These are phyloP conservation scores for Lichtheimia ornata DNA, from an alignment of 371 early-diverging fungal genomes.

Conservation along the genomic window DNA sequence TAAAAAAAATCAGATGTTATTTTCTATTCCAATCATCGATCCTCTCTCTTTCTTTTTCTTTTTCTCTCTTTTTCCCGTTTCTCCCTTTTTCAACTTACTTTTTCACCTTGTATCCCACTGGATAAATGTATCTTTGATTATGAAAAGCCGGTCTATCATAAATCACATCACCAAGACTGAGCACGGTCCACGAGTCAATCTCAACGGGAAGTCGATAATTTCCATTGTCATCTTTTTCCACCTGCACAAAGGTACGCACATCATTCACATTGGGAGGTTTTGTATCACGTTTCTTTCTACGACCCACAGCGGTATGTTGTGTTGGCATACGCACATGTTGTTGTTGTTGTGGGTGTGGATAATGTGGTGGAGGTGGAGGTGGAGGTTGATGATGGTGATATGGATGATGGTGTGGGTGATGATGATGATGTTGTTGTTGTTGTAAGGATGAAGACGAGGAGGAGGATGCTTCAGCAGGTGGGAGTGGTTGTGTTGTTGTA, in stretches of 20 bases:
- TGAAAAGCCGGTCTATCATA: constrained; percentile 80
- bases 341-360: constrained; percentile 2
- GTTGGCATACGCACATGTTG: constrained; percentile 15
- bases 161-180: constrained; percentile 72
- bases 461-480: not conserved
- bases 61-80: constrained; percentile 2
- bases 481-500: not conserved
- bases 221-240: constrained; percentile 71
- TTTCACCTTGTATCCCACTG: constrained; percentile 79
- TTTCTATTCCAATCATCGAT: not conserved
- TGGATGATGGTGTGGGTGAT: constrained; percentile 5
- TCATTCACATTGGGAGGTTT: constrained; percentile 26
- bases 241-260: constrained; percentile 51
- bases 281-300: constrained; percentile 19
- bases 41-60: not conserved
- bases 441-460: constrained; percentile 7
- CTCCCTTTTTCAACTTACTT: constrained; percentile 36
- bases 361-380: not conserved
- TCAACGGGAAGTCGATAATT: constrained; percentile 74
- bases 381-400: constrained; percentile 2
- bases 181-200: constrained; percentile 77
- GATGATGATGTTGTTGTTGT: constrained; percentile 7
- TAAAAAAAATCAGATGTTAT: not conserved
- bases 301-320: constrained; percentile 18
- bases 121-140: constrained; percentile 88